phyloP scores from a whole-genome alignment of 257 asterid species.

The Paraleonurus japonicus region DNA sequence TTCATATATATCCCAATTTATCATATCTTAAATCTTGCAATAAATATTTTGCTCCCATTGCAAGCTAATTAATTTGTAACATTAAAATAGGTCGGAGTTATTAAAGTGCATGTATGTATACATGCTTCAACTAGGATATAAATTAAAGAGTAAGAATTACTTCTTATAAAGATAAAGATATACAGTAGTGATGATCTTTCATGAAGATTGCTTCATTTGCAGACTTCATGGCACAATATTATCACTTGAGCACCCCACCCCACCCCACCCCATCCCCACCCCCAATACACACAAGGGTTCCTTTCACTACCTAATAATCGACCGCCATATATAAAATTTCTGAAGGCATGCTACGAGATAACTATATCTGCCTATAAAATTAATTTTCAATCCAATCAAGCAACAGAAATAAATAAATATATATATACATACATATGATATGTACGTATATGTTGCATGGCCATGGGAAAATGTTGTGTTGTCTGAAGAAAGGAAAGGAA shows the following conservation, averaged over 20 bases:
- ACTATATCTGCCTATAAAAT: neutral
- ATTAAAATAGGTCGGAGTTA: neutral
- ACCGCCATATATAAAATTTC: slow-evolving; percentile 16
- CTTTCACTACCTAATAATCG: slow-evolving; percentile 38
- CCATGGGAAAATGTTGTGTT: neutral
- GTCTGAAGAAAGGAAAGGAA: slow-evolving; percentile 36
- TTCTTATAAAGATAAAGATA: slow-evolving; percentile 28
- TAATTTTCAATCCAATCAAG: neutral
- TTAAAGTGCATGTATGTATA: slow-evolving; percentile 12
- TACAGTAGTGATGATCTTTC: slow-evolving; percentile 22
- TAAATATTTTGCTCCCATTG: neutral
- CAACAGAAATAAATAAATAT: neutral
- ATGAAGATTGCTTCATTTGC: slow-evolving; percentile 43
- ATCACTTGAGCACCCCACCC: slow-evolving; percentile 8
- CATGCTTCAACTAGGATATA: slow-evolving; percentile 19
- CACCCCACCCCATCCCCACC: neutral
- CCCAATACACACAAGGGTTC: slow-evolving; percentile 12
- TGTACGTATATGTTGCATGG: slow-evolving; percentile 27
- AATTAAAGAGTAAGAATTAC: slow-evolving; percentile 36
- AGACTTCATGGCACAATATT: slow-evolving; percentile 30
- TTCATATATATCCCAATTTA: neutral
- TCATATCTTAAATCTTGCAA: neutral
- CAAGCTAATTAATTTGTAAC: neutral
- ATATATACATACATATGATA: neutral
- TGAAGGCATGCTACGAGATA: slow-evolving; percentile 27